Evolutionary conservation across 306 rosid species (phyloP).

Genomic region (Castanospermum australe): DNA sequence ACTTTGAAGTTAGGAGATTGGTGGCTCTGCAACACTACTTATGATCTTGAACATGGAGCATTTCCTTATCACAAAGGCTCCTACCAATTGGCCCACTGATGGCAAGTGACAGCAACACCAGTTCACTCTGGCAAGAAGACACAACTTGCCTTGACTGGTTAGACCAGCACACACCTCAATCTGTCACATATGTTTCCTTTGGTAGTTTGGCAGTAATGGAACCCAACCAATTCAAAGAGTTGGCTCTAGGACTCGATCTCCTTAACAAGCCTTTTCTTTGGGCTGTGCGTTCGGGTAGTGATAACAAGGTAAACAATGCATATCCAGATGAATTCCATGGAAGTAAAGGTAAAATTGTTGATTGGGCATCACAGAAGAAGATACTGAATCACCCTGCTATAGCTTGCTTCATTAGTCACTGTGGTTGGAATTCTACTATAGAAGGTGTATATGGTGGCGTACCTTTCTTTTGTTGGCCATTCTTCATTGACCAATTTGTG

Average conservation of each 20-base stretch:
- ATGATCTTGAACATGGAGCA: slow-evolving; percentile 30
- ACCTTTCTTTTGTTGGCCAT: slow-evolving; percentile 46
- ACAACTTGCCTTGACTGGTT: slow-evolving; percentile 27
- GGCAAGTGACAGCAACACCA: neutral
- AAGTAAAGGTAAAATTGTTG: slow-evolving; percentile 28
- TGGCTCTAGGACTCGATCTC: slow-evolving; percentile 35
- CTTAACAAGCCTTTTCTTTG: slow-evolving; percentile 30
- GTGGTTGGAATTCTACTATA: slow-evolving; percentile 52
- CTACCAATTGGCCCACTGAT: slow-evolving; percentile 40
- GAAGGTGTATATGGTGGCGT: slow-evolving; percentile 41
- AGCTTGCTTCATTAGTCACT: slow-evolving; percentile 53
- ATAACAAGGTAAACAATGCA: neutral
- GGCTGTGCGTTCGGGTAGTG: slow-evolving; percentile 21
- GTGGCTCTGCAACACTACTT: slow-evolving; percentile 41
- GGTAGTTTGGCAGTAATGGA: slow-evolving; percentile 26
- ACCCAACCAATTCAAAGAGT: slow-evolving; percentile 26
- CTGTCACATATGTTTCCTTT: slow-evolving; percentile 37
- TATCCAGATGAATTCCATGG: slow-evolving; percentile 32
- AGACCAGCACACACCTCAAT: slow-evolving; percentile 26
- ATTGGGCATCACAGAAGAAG: slow-evolving; percentile 45
- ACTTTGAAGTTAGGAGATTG: slow-evolving; percentile 17
- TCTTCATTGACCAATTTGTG: neutral
- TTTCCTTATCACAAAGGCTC: slow-evolving; percentile 31
- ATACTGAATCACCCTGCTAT: slow-evolving; percentile 34
- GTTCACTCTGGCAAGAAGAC: slow-evolving; percentile 39